phyloP scores from a whole-genome alignment of 805 yeast species.

The Metschnikowia reukaufii region DNA sequence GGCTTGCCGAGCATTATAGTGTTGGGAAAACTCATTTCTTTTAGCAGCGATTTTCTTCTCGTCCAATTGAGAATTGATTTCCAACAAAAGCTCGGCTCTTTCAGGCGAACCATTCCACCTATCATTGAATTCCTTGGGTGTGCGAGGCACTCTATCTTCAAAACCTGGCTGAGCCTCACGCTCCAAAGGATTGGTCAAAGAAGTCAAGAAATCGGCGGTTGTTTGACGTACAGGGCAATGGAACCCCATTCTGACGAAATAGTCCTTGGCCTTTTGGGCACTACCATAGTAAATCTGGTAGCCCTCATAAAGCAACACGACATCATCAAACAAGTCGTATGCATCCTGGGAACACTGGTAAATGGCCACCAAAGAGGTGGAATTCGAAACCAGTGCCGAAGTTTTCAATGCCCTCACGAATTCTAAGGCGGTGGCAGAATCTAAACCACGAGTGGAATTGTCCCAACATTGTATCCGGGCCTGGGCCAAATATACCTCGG shows the following conservation, averaged over 20 bases:
- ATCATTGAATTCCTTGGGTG: constrained; percentile 55
- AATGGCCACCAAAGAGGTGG: constrained; percentile 59
- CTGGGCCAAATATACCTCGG: constrained; percentile 55
- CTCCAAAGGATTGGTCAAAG: constrained; percentile 66
- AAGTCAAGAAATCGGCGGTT: constrained; percentile 64
- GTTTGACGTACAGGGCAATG: constrained; percentile 61
- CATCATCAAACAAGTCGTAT: constrained; percentile 58
- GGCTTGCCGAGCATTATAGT: constrained; percentile 36
- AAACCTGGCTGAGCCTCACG: constrained; percentile 49
- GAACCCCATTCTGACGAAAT: constrained; percentile 60
- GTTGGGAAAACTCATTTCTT: constrained; percentile 18
- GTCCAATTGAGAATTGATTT: constrained; percentile 41
- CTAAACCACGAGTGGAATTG: constrained; percentile 69
- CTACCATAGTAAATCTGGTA: constrained; percentile 61
- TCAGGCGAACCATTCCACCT: constrained; percentile 59
- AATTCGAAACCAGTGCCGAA: constrained; percentile 48
- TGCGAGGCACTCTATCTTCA: constrained; percentile 51
- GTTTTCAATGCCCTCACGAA: constrained; percentile 58
- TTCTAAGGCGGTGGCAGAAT: constrained; percentile 67
- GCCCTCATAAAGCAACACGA: constrained; percentile 60
- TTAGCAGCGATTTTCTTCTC: constrained; percentile 13
- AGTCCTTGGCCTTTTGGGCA: constrained; percentile 49
- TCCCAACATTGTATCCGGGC: constrained; percentile 57
- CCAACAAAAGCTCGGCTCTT: constrained; percentile 37
- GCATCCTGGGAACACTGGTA: constrained; percentile 68